Evolutionary conservation across 306 rosid species (phyloP), one percentile per base, ranked within the genome.

Genomic region (Quercus berberidifolia): DNA sequence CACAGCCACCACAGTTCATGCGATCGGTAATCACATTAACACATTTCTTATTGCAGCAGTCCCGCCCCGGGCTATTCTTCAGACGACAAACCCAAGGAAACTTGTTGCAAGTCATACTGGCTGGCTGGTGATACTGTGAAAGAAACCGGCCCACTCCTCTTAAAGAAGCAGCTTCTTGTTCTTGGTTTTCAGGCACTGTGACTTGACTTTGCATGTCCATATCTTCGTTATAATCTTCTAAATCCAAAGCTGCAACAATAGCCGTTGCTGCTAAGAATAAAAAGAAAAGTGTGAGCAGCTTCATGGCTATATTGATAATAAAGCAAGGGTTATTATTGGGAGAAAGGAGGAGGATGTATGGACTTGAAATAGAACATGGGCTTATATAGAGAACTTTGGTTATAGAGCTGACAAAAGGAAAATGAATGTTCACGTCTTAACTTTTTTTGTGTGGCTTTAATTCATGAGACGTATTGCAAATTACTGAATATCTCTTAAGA

Each of bases 11-110:
- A 26, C 91, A 90, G 72, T 90, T 88, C 51, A 71, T 4, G 9
- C 69, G 18, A 49, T 88, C 87, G 0, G 58, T 79, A 76, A 55
- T 71, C 52, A 81, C 83, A 18, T 83, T 71, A 5, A 85, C 91
- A 56, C 89, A 85, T 19, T 73, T 88, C 79, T 81, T 81, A 76
- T 79, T 81, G 81, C 91, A 88, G 76, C 91, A 85, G 57, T 85
- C 81, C 0, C 79, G 85, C 68, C 89, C 85, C 0, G 20, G 19
- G 60, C 88, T 85, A 25, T 57, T 78, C 83, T 79, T 81, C 26
- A 13, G n/a, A 4, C 88, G 81, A 54, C 91, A 88, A 62, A 85
- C 72, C 69, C 83, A 51, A 0, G 86, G 89, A 14, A 73, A 85
- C 79, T 69, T 78, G 60, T 83, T 58, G 59, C 89, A 88, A 4